These are phyloP conservation scores for Cicer yamashitae DNA, from an alignment of 306 rosid genomes.

Conservation along the genomic window DNA sequence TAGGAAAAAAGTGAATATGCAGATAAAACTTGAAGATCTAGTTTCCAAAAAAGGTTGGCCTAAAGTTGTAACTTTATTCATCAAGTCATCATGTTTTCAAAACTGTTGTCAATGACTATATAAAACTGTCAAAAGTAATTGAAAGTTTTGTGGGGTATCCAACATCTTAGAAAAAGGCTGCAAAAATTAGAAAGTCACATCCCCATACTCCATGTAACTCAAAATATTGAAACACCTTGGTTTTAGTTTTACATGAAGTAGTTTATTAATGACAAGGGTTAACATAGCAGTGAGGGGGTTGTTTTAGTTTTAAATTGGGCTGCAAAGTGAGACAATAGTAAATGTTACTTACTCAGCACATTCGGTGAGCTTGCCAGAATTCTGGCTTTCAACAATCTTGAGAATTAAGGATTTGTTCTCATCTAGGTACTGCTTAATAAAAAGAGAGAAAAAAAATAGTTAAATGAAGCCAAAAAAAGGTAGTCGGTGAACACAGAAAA, in stretches of 20 bases:
- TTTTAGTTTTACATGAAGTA: background rate
- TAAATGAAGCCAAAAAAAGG: background rate
- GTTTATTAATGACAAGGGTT: background rate
- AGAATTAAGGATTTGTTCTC: slow-evolving; percentile 95
- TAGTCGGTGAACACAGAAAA: background rate
- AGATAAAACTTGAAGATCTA: slow-evolving; percentile 5
- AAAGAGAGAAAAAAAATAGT: background rate
- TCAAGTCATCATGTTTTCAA: slow-evolving; percentile 9
- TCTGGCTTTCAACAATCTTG: slow-evolving; percentile 99
- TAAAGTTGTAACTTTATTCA: background rate
- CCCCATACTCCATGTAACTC: slow-evolving; percentile 9
- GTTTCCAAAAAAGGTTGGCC: slow-evolving; percentile 29
- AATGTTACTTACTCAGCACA: slow-evolving; percentile 78
- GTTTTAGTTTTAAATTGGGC: background rate
- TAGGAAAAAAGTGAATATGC: no score
- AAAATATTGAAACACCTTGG: background rate
- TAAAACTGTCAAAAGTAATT: background rate
- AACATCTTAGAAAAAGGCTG: slow-evolving; percentile 32
- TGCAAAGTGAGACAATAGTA: background rate
- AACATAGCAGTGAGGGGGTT: background rate
- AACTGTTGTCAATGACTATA: background rate
- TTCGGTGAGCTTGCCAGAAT: slow-evolving; percentile 86
- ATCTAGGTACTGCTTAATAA: slow-evolving; percentile 82
- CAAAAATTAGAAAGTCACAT: slow-evolving; percentile 15
- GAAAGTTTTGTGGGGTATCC: slow-evolving; percentile 26